A percentile compares a stretch with the other conserved stretches of the same genome.
These are phyloP conservation scores for Panus rudis DNA, from an alignment of 768 basidiomycete genomes.

Conservation along the genomic window DNA sequence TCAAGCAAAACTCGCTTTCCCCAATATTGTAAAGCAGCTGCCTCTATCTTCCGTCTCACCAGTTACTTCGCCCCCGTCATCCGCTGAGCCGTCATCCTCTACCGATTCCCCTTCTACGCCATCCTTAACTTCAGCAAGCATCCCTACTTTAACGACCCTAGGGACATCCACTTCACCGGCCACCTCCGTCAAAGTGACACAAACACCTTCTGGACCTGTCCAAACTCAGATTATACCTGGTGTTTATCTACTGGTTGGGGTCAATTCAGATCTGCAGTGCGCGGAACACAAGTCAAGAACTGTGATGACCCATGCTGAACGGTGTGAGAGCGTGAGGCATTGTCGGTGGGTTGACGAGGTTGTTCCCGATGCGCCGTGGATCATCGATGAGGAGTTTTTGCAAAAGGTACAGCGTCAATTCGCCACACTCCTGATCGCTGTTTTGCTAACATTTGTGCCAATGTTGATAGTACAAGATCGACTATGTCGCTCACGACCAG, in stretches of 20 bases:
- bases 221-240: conserved; percentile 28
- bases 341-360: conserved; percentile 97
- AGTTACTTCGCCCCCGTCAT: neutral
- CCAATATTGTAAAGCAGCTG: conserved; percentile 4
- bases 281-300: conserved; percentile 69
- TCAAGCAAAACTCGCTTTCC: conserved; percentile 91
- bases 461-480: conserved; percentile 69
- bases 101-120: too few species aligned
- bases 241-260: conserved; percentile 90
- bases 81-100: too few species aligned
- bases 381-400: conserved; percentile 74
- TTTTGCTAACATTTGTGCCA: neutral
- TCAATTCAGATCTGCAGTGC: conserved; percentile 84
- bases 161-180: too few species aligned
- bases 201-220: too few species aligned
- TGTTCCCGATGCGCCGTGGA: conserved; percentile 86
- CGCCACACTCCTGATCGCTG: neutral
- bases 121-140: too few species aligned
- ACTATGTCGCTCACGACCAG: conserved; percentile 97
- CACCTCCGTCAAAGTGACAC: too few species aligned
- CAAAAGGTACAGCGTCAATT: conserved; percentile 42
- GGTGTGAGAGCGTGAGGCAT: conserved; percentile 90
- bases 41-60: neutral
- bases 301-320: conserved; percentile 85
- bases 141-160: too few species aligned